These are phyloP conservation scores for Aspergillus persii DNA, from an alignment of 2,329 filamentous ascomycete species.

Conservation along the genomic window DNA sequence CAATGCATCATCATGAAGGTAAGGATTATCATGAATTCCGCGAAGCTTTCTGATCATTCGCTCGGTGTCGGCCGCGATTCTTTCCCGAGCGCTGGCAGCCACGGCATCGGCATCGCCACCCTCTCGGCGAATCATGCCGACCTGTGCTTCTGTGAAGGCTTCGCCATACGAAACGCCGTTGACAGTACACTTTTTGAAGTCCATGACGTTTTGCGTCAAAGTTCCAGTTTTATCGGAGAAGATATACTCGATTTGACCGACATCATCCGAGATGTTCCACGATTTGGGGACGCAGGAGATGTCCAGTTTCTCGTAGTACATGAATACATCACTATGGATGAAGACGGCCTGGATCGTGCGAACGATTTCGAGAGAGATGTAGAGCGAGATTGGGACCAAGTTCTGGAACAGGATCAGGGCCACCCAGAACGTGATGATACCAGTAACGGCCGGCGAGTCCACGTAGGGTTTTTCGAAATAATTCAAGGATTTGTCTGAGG, in stretches of 20 bases:
- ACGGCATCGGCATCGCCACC: slow-evolving; percentile 85
- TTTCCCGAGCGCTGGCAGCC: slow-evolving; percentile 65
- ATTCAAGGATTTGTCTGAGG: slow-evolving; percentile 68
- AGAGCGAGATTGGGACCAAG: slow-evolving; percentile 95
- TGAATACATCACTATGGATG: slow-evolving; percentile 91
- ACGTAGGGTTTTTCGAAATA: slow-evolving; percentile 87
- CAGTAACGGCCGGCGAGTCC: slow-evolving; percentile 70
- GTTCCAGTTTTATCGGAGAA: slow-evolving; percentile 95
- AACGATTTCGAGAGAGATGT: slow-evolving; percentile 95
- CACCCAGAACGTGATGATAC: slow-evolving; percentile 96
- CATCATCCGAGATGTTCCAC: slow-evolving; percentile 98
- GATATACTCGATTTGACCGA: slow-evolving; percentile 98
- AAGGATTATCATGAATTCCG: slow-evolving; percentile 81
- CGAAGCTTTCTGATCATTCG: slow-evolving; percentile 71
- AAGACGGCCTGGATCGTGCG: slow-evolving; percentile 91
- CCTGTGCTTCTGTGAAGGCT: slow-evolving; percentile 94
- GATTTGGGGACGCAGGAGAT: slow-evolving; percentile 96
- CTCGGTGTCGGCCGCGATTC: slow-evolving; percentile 75
- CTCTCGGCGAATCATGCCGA: slow-evolving; percentile 89
- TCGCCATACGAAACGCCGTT: slow-evolving; percentile 97
- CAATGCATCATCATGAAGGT: slow-evolving; percentile 81
- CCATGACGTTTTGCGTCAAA: slow-evolving; percentile 91
- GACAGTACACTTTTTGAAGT: slow-evolving; percentile 97
- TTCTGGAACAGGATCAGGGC: slow-evolving; percentile 95
- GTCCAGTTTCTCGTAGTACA: slow-evolving; percentile 95